These are phyloP conservation scores for Cryoendolithus antarcticus DNA, from an alignment of 2,329 filamentous ascomycete genomes.

Conservation along the genomic window DNA sequence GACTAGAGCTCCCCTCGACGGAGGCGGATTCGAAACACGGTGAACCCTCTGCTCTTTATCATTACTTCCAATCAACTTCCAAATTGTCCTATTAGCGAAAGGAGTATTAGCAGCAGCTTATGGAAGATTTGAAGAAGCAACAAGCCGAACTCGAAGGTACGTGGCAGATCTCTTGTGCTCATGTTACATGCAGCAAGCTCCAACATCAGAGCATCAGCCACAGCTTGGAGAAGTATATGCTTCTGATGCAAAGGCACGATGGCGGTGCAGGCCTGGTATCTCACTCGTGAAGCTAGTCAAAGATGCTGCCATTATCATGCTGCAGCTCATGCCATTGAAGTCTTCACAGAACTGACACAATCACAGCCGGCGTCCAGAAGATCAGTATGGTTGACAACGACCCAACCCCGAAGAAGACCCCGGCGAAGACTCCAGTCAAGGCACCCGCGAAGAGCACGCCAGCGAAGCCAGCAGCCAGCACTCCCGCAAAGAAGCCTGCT, in stretches of 20 bases:
- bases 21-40: no score
- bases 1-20: no score
- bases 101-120: not conserved
- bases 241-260: not conserved
- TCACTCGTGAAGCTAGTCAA: no score
- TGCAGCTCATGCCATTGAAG: not conserved
- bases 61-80: no score
- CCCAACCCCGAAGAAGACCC: constrained; percentile 9
- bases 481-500: not conserved
- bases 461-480: constrained; percentile 8
- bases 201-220: not conserved
- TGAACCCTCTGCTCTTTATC: no score
- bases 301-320: not conserved
- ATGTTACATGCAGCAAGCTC: constrained; percentile 4
- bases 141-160: constrained; percentile 29
- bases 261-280: no score
- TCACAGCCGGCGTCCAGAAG: constrained; percentile 16
- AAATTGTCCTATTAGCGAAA: no score
- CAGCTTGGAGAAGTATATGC: constrained; percentile 2
- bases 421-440: constrained; percentile 3
- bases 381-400: constrained; percentile 25
- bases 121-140: constrained; percentile 30
- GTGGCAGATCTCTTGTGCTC: constrained; percentile 8
- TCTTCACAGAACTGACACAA: constrained; percentile 2
- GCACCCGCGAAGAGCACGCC: constrained; percentile 11